A percentile compares a stretch with the other conserved stretches of the same genome.
phyloP scores from a whole-genome alignment of 2,329 filamentous ascomycete species.

The Cercospora citrullina region DNA sequence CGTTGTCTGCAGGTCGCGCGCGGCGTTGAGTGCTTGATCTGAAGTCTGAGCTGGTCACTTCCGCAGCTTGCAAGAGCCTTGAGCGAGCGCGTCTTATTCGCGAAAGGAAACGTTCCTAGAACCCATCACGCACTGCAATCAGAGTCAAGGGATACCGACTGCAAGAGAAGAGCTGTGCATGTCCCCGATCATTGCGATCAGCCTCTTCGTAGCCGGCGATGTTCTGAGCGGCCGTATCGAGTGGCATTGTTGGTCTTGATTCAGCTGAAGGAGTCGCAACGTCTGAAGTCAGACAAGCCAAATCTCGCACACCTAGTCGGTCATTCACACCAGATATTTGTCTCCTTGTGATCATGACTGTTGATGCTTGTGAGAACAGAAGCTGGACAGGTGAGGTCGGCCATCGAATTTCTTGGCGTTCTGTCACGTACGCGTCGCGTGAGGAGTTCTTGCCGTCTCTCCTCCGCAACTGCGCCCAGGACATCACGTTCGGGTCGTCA shows the following conservation, averaged over 20 bases:
- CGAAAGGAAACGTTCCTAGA: too few relatives aligned
- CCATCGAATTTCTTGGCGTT: not conserved
- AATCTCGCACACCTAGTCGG: not conserved
- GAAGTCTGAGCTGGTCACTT: not conserved
- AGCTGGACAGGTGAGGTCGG: not conserved
- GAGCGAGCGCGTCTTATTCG: too few relatives aligned
- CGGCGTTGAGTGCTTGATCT: not conserved
- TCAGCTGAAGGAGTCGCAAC: not conserved
- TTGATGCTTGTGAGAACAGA: not conserved
- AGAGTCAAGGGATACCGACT: too few relatives aligned
- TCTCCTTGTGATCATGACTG: not conserved
- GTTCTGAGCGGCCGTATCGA: too few relatives aligned
- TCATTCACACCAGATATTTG: not conserved
- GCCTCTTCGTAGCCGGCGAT: too few relatives aligned
- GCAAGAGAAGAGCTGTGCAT: too few relatives aligned
- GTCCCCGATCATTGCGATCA: too few relatives aligned
- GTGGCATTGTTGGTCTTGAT: too few relatives aligned
- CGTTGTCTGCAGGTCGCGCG: not conserved
- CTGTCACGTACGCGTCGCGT: not conserved
- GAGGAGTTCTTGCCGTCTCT: not conserved
- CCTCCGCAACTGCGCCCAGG: not conserved
- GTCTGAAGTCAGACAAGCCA: not conserved
- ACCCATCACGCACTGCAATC: too few relatives aligned
- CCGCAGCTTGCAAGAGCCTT: not conserved
- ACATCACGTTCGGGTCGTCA: not conserved